Evolutionary conservation across 139 green algal genomes (phyloP), one percentile per base, ranked within the genome.

Genomic region (Trebouxia sp.): DNA sequence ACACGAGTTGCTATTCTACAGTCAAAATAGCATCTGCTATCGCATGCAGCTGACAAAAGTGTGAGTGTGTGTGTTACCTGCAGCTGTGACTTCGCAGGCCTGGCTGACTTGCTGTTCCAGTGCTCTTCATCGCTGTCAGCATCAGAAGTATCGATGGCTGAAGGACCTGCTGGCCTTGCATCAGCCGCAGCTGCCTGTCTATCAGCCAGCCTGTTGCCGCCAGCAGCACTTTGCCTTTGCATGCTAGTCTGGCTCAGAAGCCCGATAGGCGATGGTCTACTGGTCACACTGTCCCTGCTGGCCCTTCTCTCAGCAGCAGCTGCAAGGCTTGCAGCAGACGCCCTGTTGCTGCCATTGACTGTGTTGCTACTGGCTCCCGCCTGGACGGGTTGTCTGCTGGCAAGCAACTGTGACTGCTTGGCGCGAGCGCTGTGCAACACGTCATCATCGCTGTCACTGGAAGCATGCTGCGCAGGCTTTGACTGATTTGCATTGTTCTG

Each of bases 121-220:
- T 45, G 32, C 35, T 72, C 62, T 35, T 72, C 62, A 72, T 72
- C 62, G 35, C 62, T 72, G 35, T 72, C 62, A 45, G 62, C 62
- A 45, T 72, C 62, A 28, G 62, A 72, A 35, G 14, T 39, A 15
- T 39, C 35, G 26, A 15, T 35, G 8, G 35, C 10, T 15, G 1
- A 14, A 26, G 37, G 62, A 5, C n/a, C 62, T 72, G 62, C 35
- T 12, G 3, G 47, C 47, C n/a, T n/a, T n/a, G 4, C 47, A 14
- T 53, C 14, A 6, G 47, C 4, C 47, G 20, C 20, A 17, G 14
- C 9, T 5, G 24, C 43, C 62, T 72, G 62, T 35, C 62, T 42
- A 10, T 14, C 35, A 22, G 35, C 17, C 32, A 45, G 3, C 3
- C 9, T 43, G 35, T 22, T 45, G 26, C 32, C 32, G 14, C 26